Percentiles rank a stretch among this genome's conserved stretches.
phyloP scores from a whole-genome alignment of 2,329 filamentous ascomycete species.

The Diaporthe citrichinensis region DNA sequence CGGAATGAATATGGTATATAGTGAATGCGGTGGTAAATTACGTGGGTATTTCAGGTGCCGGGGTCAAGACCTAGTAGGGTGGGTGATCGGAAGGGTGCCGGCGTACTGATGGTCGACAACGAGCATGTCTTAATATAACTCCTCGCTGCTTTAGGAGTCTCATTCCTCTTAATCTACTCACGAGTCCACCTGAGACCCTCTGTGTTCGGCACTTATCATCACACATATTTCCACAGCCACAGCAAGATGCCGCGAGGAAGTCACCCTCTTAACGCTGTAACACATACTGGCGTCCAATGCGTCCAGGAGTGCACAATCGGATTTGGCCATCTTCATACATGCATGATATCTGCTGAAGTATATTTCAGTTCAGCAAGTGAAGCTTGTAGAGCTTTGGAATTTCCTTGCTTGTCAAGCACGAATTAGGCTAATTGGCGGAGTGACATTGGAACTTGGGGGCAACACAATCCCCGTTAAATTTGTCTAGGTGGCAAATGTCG shows the following conservation, averaged over 20 bases:
- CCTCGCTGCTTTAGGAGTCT: rapidly evolving
- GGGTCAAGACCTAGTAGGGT: not conserved
- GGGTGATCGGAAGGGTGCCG: not conserved
- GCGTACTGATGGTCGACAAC: not conserved
- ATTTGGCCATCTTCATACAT: not conserved
- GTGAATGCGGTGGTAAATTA: not conserved
- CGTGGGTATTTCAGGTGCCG: not conserved
- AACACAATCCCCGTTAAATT: not conserved
- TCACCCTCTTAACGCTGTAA: not conserved
- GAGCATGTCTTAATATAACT: not conserved
- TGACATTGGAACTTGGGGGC: not conserved
- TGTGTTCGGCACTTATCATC: not conserved
- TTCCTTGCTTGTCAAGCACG: no score
- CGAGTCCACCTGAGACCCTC: not conserved
- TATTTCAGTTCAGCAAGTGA: not conserved
- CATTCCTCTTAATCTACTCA: not conserved
- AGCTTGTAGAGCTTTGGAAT: no score
- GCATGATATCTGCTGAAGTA: not conserved
- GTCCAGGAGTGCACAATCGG: not conserved
- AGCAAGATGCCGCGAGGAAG: not conserved
- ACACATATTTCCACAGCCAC: not conserved
- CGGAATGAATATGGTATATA: not conserved
- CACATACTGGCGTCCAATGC: not conserved
- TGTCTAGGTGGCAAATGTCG: no score
- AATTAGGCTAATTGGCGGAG: constrained; percentile 2